These are phyloP conservation scores for Ustilago crameri DNA, from an alignment of 1,284 basidiomycete genomes.

Conservation along the genomic window DNA sequence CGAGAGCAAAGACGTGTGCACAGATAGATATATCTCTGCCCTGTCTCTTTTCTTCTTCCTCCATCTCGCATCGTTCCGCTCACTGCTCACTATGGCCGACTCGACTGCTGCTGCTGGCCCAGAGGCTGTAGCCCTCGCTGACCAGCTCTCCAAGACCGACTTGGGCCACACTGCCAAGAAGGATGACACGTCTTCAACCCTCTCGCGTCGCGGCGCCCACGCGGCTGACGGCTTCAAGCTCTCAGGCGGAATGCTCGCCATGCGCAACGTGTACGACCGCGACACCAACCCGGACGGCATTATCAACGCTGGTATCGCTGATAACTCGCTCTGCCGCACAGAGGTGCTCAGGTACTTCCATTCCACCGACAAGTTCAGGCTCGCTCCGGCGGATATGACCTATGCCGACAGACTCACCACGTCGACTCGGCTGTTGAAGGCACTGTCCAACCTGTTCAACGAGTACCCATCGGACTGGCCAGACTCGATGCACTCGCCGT, in stretches of 20 bases:
- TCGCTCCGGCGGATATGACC: slow-evolving; percentile 50
- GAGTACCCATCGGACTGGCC: slow-evolving; percentile 32
- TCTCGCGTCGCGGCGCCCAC: slow-evolving; percentile 38
- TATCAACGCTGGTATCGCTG: slow-evolving; percentile 57
- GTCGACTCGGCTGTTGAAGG: slow-evolving; percentile 34
- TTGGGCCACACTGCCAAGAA: not conserved
- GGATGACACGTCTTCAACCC: slow-evolving; percentile 17
- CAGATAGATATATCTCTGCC: no score
- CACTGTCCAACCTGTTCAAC: slow-evolving; percentile 47
- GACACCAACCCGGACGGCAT: slow-evolving; percentile 52
- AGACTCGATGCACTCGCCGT: slow-evolving; percentile 21
- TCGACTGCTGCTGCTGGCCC: slow-evolving; percentile 5
- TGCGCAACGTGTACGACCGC: slow-evolving; percentile 44
- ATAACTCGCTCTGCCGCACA: slow-evolving; percentile 50
- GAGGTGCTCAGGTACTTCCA: slow-evolving; percentile 50
- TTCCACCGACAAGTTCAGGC: slow-evolving; percentile 31
- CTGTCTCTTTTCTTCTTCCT: not conserved
- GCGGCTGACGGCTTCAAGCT: slow-evolving; percentile 21
- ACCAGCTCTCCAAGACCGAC: slow-evolving; percentile 6
- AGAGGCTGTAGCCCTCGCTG: slow-evolving; percentile 12
- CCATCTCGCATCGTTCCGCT: not conserved
- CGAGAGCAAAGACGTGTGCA: no score
- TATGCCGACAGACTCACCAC: slow-evolving; percentile 51
- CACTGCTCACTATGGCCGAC: slow-evolving; percentile 3
- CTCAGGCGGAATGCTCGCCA: slow-evolving; percentile 21